Base-by-base conservation (phyloP, 306 rosid species). In the Datisca glomerata region DNA sequence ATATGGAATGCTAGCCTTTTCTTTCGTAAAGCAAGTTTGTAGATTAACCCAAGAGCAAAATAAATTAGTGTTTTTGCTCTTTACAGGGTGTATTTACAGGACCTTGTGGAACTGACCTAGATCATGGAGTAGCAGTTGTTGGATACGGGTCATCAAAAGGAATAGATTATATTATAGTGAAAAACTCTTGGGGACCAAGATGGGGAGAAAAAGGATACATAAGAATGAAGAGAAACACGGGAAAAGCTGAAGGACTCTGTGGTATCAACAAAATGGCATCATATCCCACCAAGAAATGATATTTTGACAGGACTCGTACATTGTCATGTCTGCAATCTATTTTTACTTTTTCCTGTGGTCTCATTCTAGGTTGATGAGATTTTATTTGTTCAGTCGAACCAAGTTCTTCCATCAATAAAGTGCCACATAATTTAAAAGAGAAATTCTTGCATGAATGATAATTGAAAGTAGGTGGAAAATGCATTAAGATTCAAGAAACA, bases 141-240 rank as follows among this genome's bases (percentile, higher is more conserved):
- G 98, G 96, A 37, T 84, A 91, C 6, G 96, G 92, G 3, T 63
- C 92, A 50, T 53, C 79, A n/a, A 68, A 84, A 40, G 81, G 86
- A 1, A 15, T 65, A 45, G 91, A 80, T 56, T 89, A 89, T 64
- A 61, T 89, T 63, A 78, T 49, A 18, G 95, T 89, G 31, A 89
- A 65, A 64, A 84, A 89, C 47, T 89, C 93, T 14, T 84, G 95
- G 86, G 98, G 95, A 11, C 34, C 78, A n/a, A 75, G 72, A 53
- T 84, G 98, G 95, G 95, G 98, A 51, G 95, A 89, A 60, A 84
- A 73, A 45, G 98, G 95, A 0, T 84, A 67, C 54, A 73, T 84
- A 24, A 69, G 91, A 51, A 75, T 89, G 86, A 78, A 45, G 72
- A 75, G 91, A 24, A 80, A 66, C 64, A 77, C 45, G 0, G 91